phyloP scores from a whole-genome alignment of 1,139 yeast species.

The Geotrichum histeridarum region DNA sequence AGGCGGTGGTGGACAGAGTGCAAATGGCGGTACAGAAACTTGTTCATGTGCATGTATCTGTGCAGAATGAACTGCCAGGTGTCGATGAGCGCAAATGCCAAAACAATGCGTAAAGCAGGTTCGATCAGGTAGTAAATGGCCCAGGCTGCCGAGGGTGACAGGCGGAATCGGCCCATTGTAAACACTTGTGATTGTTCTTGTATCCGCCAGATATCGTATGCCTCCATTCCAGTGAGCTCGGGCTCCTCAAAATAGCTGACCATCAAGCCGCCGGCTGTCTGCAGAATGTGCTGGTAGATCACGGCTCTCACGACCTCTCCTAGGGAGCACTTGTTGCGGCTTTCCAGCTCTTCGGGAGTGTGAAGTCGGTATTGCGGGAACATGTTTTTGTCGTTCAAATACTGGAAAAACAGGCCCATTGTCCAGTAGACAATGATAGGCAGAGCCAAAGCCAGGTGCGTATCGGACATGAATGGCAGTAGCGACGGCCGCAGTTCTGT shows the following conservation, averaged over 20 bases:
- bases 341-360: conserved; percentile 40
- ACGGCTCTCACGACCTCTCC: conserved; percentile 75
- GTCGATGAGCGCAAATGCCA: conserved; percentile 74
- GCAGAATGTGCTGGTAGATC: conserved; percentile 74
- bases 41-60: conserved; percentile 80
- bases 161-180: conserved; percentile 7
- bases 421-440: conserved; percentile 43
- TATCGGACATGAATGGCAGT: conserved; percentile 12
- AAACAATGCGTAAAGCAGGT: conserved; percentile 50
- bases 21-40: conserved; percentile 65
- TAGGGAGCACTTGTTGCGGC: conserved; percentile 67
- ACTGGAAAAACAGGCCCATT: conserved; percentile 65
- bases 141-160: conserved; percentile 30
- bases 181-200: conserved; percentile 5
- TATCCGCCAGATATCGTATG: conserved; percentile 55
- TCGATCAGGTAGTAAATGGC: conserved; percentile 46
- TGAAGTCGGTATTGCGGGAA: conserved; percentile 85
- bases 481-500: conserved; percentile 11
- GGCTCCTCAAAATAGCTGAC: conserved; percentile 56
- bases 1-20: conserved; percentile 93
- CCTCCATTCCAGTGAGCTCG: conserved; percentile 71
- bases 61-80: conserved; percentile 94
- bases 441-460: conserved; percentile 6
- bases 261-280: conserved; percentile 60
- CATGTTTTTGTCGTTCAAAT: conserved; percentile 65